phyloP scores from a whole-genome alignment of 495 filamentous ascomycete genomes.

The Aspergillus steynii region DNA sequence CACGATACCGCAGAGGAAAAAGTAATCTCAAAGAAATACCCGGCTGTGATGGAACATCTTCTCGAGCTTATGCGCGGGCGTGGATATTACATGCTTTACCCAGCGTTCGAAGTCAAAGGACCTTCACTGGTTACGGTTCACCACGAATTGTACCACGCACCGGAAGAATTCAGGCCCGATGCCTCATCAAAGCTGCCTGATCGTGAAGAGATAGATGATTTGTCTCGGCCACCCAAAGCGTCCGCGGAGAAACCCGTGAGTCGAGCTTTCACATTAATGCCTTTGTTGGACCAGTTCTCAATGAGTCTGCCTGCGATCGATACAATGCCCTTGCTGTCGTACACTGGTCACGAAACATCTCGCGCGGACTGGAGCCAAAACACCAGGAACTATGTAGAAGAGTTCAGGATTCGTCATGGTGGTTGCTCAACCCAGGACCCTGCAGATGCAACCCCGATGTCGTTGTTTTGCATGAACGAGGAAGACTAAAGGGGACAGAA shows the following conservation, averaged over 20 bases:
- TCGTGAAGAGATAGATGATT: constrained; percentile 10
- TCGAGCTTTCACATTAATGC: constrained; percentile 27
- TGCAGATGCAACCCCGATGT: constrained; percentile 16
- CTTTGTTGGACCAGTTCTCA: constrained; percentile 36
- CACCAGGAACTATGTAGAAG: constrained; percentile 29
- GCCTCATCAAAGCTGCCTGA: neutral
- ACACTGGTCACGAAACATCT: constrained; percentile 30
- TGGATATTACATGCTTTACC: constrained; percentile 76
- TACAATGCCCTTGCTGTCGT: constrained; percentile 38
- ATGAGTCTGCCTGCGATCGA: constrained; percentile 34
- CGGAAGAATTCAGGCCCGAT: constrained; percentile 57
- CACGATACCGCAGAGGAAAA: constrained; percentile 26
- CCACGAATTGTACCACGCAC: constrained; percentile 65
- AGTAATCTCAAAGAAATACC: constrained; percentile 59
- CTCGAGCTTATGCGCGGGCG: constrained; percentile 69
- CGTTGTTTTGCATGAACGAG: constrained; percentile 36
- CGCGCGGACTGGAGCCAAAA: constrained; percentile 14
- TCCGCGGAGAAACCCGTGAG: constrained; percentile 23
- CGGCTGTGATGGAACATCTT: constrained; percentile 76
- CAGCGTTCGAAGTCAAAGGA: constrained; percentile 49
- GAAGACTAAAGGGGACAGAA: neutral
- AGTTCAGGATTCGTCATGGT: constrained; percentile 40
- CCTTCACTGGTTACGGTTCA: constrained; percentile 65
- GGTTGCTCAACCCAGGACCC: constrained; percentile 26
- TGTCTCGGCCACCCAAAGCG: constrained; percentile 4